Percentiles rank a stretch among this genome's conserved stretches.
These are phyloP conservation scores for Flueggea neowawraea DNA, from an alignment of 441 rosid species.

Conservation along the genomic window DNA sequence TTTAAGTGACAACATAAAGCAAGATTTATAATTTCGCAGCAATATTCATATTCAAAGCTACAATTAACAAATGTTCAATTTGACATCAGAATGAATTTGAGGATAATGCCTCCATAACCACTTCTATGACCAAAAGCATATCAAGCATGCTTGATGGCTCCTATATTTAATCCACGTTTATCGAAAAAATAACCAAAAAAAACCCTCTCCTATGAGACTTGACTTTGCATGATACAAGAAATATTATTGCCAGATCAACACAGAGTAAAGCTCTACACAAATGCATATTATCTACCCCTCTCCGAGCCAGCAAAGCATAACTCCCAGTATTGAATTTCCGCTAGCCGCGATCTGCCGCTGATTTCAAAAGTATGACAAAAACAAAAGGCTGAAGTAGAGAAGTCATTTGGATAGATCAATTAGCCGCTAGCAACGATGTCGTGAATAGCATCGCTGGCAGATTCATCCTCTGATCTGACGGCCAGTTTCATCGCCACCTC, in stretches of 20 bases:
- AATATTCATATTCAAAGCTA: too few relatives aligned
- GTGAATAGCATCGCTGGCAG: constrained; percentile 76
- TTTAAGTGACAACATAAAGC: neutral
- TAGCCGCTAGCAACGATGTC: constrained; percentile 90
- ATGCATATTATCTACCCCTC: neutral
- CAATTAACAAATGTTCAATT: too few relatives aligned
- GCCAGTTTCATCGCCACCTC: constrained; percentile 90
- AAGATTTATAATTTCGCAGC: neutral
- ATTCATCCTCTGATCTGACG: constrained; percentile 82
- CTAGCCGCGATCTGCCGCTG: neutral
- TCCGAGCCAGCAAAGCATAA: neutral
- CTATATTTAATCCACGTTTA: neutral
- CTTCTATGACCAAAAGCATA: neutral
- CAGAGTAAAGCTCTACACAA: neutral
- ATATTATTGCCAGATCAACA: neutral
- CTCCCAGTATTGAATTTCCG: neutral
- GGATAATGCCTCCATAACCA: neutral
- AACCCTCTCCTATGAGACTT: neutral
- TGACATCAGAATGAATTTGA: neutral
- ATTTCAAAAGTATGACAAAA: constrained; percentile 8
- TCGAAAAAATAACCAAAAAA: neutral
- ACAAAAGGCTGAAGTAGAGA: constrained; percentile 1
- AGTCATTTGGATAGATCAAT: constrained; percentile 4
- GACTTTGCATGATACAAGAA: neutral
- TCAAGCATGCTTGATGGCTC: too few relatives aligned